phyloP scores from a whole-genome alignment of 1,284 basidiomycete genomes.

The Naganishia liquefaciens region DNA sequence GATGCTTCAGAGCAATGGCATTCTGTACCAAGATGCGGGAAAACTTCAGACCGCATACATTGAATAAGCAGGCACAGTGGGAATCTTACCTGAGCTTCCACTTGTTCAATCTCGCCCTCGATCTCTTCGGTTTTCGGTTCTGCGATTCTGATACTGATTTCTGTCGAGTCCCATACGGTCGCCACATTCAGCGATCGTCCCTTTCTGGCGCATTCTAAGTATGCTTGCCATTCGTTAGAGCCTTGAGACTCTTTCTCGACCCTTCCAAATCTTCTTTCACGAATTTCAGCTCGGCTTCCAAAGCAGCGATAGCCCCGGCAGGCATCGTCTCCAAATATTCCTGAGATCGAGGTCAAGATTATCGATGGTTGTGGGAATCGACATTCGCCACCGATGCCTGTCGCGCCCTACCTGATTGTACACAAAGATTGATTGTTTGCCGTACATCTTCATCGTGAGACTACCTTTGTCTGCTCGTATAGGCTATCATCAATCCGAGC shows the following conservation, averaged over 20 bases:
- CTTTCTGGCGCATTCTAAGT: neutral
- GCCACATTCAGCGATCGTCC: neutral
- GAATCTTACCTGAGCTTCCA: constrained; percentile 44
- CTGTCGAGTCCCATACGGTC: constrained; percentile 52
- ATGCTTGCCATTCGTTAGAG: constrained; percentile 59
- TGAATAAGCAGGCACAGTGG: neutral
- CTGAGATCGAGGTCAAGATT: neutral
- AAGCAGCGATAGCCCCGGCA: constrained; percentile 37
- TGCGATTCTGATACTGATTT: constrained; percentile 63
- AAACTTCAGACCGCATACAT: neutral
- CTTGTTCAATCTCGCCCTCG: constrained; percentile 39
- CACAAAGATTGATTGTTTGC: constrained; percentile 66
- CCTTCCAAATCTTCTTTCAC: constrained; percentile 66
- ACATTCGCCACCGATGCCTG: neutral
- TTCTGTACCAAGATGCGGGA: constrained; percentile 38
- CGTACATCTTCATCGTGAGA: constrained; percentile 56
- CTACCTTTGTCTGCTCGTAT: constrained; percentile 43
- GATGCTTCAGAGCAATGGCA: constrained; percentile 37
- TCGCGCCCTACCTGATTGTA: constrained; percentile 49
- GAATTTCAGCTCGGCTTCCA: constrained; percentile 58
- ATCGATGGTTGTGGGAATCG: neutral
- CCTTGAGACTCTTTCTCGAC: constrained; percentile 63
- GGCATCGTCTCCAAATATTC: constrained; percentile 36
- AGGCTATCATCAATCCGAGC: too few species aligned
- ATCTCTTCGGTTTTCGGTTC: constrained; percentile 71